A percentile compares a stretch with the other conserved stretches of the same genome.
Conservation (phyloP, 768 basidiomycete genomes). For the Tephrocybe sp. region DNA sequence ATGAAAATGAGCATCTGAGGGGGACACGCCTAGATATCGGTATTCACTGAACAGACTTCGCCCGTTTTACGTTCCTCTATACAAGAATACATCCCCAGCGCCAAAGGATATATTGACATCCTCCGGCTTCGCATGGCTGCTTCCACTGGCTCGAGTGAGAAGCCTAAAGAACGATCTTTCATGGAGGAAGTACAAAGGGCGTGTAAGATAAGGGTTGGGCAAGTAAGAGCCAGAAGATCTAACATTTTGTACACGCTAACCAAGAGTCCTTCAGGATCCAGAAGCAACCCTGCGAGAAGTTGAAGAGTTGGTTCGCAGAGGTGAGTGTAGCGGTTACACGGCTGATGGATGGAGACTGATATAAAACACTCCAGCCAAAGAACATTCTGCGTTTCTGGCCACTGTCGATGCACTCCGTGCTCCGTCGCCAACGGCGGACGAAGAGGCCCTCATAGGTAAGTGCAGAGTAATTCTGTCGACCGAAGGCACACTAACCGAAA, state of each 20-base stretch:
- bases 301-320: constrained; percentile 3
- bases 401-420: not conserved
- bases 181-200: constrained; percentile 5
- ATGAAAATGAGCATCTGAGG: not conserved
- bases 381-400: constrained; percentile 4
- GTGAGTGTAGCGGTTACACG: constrained; percentile 1
- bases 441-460: constrained; percentile 14
- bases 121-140: constrained; percentile 16
- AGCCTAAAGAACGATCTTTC: not conserved
- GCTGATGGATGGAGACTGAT: not conserved
- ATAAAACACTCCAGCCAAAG: constrained; percentile 1
- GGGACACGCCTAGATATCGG: constrained; percentile 19
- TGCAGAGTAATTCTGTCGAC: not conserved
- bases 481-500: not conserved
- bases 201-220: constrained; percentile 1
- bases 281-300: constrained; percentile 1
- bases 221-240: not conserved
- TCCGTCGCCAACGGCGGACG: constrained; percentile 3
- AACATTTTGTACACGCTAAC: not conserved
- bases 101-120: constrained; percentile 25
- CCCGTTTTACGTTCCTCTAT: constrained; percentile 18
- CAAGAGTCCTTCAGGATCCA: not conserved
- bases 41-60: constrained; percentile 24
- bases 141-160: not conserved
- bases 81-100: constrained; percentile 16